Base-by-base conservation (phyloP, 768 basidiomycete genomes). In the Coprinopsis marcescibilis region DNA sequence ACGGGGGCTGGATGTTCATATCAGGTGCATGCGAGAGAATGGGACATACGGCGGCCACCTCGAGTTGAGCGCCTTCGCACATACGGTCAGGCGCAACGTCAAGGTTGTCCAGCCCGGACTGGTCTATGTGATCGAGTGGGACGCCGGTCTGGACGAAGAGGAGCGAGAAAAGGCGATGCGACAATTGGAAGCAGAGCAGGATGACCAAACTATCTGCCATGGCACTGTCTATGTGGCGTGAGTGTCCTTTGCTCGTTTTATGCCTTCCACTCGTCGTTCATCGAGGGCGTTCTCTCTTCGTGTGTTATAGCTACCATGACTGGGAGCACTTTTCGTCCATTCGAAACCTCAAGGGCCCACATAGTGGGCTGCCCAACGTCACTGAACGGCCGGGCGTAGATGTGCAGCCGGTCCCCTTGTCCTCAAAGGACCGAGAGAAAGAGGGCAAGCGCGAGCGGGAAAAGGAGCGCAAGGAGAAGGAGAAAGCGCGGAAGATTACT, bases 241-340 rank as follows among this genome's bases (percentile, higher is more conserved):
- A 62, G 88, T 84, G 19, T 43, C 30, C 45, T 51, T 43, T 1
- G 39, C 50, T 25, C 17, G 3, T 25, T 29, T 15, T 43, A 27
- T 14, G 29, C 47, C 27, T 44, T 20, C 13, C 17, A 41, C 8
- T 41, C 19, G 32, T 15, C 17, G 45, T 30, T 48, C 21, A 33
- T 20, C 38, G 20, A 36, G 24, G n/a, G n/a, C n/a, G 35, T 23
- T 8, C 17, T 11, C 25, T 6, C 40, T 33, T 19, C 48, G 44
- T 7, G 26, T 23, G 14, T 3, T 21, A 11, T 57, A 89, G 88
- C 24, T 94, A 91, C 61, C 85, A 93, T 58, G 89, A 92, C 62
- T 93, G 89, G 88, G 91, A 95, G 58, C 92, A 95, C 60, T 95
- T 93, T 58, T 91, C 88, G 11, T 89, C 85, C n/a, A 88, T 95